phyloP scores from a whole-genome alignment of 2,329 filamentous ascomycete genomes.

The Rachicladosporium sp. region DNA sequence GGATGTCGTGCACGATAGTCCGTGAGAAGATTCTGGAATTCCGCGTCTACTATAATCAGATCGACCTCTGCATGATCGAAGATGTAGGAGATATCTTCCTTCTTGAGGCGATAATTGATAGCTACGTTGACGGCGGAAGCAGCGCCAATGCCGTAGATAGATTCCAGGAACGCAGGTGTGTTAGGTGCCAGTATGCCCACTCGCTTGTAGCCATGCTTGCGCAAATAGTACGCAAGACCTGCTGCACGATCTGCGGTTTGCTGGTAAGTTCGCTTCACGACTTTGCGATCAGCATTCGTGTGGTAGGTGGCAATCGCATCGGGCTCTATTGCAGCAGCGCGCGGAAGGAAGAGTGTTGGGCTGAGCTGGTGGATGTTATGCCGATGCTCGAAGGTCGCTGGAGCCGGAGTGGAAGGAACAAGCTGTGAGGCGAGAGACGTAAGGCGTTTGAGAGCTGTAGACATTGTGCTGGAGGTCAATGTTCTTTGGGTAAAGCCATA shows the following conservation, averaged over 20 bases:
- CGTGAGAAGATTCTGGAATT: conserved; percentile 61
- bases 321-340: conserved; percentile 79
- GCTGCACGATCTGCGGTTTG: conserved; percentile 76
- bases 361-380: conserved; percentile 66
- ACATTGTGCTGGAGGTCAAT: conserved; percentile 36
- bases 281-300: conserved; percentile 61
- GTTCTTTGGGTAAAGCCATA: background rate
- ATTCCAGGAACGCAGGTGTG: conserved; percentile 86
- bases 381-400: conserved; percentile 25
- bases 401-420: conserved; percentile 18
- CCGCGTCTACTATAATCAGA: conserved; percentile 71
- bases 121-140: conserved; percentile 62
- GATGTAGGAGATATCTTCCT: conserved; percentile 81
- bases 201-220: conserved; percentile 57
- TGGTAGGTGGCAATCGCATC: conserved; percentile 69
- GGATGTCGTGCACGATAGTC: conserved; percentile 50
- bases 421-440: conserved; percentile 39
- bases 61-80: conserved; percentile 81
- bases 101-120: conserved; percentile 63
- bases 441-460: conserved; percentile 50
- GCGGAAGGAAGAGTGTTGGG: conserved; percentile 75
- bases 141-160: conserved; percentile 75
- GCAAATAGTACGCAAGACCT: conserved; percentile 78
- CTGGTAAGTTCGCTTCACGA: conserved; percentile 63
- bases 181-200: conserved; percentile 85